These are phyloP conservation scores for Boehmeria nivea DNA, from an alignment of 306 rosid genomes.

Conservation along the genomic window DNA sequence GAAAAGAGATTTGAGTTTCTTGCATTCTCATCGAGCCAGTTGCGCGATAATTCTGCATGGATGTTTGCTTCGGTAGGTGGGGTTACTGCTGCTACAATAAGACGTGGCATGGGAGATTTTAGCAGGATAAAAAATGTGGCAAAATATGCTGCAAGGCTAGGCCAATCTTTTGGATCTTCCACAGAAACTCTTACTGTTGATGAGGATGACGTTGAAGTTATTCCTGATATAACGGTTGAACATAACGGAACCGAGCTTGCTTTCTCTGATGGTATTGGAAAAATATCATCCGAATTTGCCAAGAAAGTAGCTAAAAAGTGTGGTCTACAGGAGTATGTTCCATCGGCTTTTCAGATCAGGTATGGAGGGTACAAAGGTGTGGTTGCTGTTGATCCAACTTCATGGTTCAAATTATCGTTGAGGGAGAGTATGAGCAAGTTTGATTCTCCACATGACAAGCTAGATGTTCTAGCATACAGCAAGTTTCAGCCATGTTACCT, in stretches of 20 bases:
- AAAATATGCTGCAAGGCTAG: constrained; percentile 86
- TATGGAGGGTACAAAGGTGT: constrained; percentile 89
- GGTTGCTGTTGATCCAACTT: constrained; percentile 78
- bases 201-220: constrained; percentile 41
- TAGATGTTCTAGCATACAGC: constrained; percentile 71
- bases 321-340: constrained; percentile 33
- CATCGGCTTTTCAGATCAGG: constrained; percentile 89
- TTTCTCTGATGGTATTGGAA: constrained; percentile 92
- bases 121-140: constrained; percentile 67
- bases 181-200: constrained; percentile 58
- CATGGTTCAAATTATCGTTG: constrained; percentile 53
- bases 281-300: constrained; percentile 68
- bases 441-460: constrained; percentile 43
- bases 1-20: constrained; percentile 75
- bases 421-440: constrained; percentile 76
- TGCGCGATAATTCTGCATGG: constrained; percentile 77
- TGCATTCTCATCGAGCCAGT: constrained; percentile 84
- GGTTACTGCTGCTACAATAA: constrained; percentile 40
- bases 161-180: constrained; percentile 91
- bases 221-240: constrained; percentile 41
- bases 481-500: constrained; percentile 68
- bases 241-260: constrained; percentile 24
- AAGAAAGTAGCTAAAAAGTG: constrained; percentile 60
- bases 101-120: constrained; percentile 73
- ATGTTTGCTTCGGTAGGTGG: constrained; percentile 67